Base-by-base conservation (phyloP, 1,284 basidiomycete genomes). In the Ustilago tritici region DNA sequence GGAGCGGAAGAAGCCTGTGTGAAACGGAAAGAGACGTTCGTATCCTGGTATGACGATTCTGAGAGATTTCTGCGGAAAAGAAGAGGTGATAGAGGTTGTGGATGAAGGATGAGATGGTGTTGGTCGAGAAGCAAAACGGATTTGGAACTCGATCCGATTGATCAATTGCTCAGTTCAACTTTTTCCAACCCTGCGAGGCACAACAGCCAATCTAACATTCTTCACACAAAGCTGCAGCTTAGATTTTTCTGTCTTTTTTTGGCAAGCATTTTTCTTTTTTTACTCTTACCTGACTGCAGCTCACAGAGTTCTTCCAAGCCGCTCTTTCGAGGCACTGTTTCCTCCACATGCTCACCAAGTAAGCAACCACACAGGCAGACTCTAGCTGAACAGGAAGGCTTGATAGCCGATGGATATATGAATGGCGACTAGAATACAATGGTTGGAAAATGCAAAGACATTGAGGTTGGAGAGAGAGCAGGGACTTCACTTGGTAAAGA, bases 401-500 rank as follows among this genome's bases (percentile, higher is more conserved):
- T n/a, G 34, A 31, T 15, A 43, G 34, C 23, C 23, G 23, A 28
- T 55, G 56, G 58, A 65, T 63, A 74, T 62, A 69, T 64, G 63
- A 23, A 36, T 58, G 40, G 56, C 47, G 4, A 34, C 58, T 74
- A 74, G 62, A 57, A 68, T 68, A 74, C 65, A 69, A 65, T 74
- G 65, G 41, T 19, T 47, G 49, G 8, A 28, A 8, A 56, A 17
- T 23, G 49, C 47, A 38, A 17, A 35, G 28, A 41, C 53, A 34
- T n/a, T 9, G 36, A 43, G n/a, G 23, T 19, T n/a, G 55, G 43
- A 7, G 14, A 11, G 19, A 35, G 17, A 15, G 19, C 10, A 28
- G 23, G 23, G 9, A 7, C 2, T 31, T 63, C 50, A 79, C 34
- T 80, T 78, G 31, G 79, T 86, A 56, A 85, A 85, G 41, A 86